Percentiles rank a stretch among this genome's conserved stretches.
These are phyloP conservation scores for Sporothrix sp. DNA, from an alignment of 2,329 filamentous ascomycete species.

Conservation along the genomic window DNA sequence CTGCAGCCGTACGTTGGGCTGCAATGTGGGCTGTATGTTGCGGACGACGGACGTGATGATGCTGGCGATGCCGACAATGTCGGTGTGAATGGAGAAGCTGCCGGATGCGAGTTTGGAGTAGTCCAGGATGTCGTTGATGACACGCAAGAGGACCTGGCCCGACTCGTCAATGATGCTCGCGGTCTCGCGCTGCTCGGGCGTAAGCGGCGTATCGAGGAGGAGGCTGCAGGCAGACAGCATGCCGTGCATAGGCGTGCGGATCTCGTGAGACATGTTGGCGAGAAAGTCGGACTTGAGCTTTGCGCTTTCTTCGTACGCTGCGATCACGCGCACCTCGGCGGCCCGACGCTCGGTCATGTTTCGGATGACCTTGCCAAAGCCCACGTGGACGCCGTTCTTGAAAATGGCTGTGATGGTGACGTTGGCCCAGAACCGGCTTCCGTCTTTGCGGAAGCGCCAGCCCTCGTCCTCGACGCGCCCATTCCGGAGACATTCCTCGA, in stretches of 20 bases:
- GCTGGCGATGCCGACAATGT: constrained; percentile 38
- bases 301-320: constrained; percentile 52
- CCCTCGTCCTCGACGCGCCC: constrained; percentile 50
- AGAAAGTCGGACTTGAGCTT: constrained; percentile 52
- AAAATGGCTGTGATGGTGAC: constrained; percentile 49
- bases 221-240: constrained; percentile 50
- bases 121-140: constrained; percentile 59
- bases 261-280: constrained; percentile 55
- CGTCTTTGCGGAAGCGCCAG: constrained; percentile 49
- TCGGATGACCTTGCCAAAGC: constrained; percentile 50
- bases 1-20: constrained; percentile 37
- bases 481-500: constrained; percentile 43
- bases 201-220: constrained; percentile 44
- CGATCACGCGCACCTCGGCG: constrained; percentile 43
- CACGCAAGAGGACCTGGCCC: constrained; percentile 45
- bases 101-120: constrained; percentile 54
- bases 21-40: constrained; percentile 37
- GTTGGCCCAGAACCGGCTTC: constrained; percentile 51
- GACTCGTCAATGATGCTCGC: constrained; percentile 50
- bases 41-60: constrained; percentile 40
- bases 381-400: constrained; percentile 41
- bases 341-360: constrained; percentile 47
- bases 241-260: constrained; percentile 55
- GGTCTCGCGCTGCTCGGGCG: constrained; percentile 44
- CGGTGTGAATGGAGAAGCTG: constrained; percentile 46